A percentile compares a stretch with the other conserved stretches of the same genome.
Evolutionary conservation across 2,329 filamentous ascomycete genomes (phyloP).

Genomic region (Apiospora phragmitis): DNA sequence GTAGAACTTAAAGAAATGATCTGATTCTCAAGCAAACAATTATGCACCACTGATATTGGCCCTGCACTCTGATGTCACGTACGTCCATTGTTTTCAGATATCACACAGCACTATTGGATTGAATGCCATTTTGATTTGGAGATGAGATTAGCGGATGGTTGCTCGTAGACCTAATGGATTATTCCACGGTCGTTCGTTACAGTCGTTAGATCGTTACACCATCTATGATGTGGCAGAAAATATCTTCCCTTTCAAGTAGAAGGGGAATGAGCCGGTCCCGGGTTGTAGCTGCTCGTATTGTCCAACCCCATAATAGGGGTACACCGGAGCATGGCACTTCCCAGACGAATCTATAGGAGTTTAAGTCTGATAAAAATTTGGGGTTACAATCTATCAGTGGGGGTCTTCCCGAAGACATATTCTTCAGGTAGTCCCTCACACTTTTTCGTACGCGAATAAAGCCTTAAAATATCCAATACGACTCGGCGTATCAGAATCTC

Average conservation of each 20-base stretch:
- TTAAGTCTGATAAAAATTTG: not conserved
- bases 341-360: not conserved
- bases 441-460: not conserved
- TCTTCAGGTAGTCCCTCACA: not conserved
- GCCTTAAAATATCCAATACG: not conserved
- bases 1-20: not conserved
- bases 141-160: not conserved
- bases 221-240: not conserved
- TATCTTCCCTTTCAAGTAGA: not conserved
- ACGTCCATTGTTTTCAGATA: not conserved
- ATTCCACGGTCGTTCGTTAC: not conserved
- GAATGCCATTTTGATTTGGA: not conserved
- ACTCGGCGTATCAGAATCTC: not conserved
- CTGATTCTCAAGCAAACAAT: not conserved
- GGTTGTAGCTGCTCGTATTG: not conserved
- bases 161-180: not conserved
- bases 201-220: not conserved
- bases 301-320: not conserved
- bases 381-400: not conserved
- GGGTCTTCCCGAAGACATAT: not conserved
- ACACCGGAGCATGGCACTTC: not conserved
- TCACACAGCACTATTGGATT: not conserved
- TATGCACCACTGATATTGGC: not conserved
- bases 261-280: not conserved
- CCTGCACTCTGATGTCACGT: not conserved